Conservation (phyloP, 148 eudicot genomes). For the Vaccinium corymbosum region DNA sequence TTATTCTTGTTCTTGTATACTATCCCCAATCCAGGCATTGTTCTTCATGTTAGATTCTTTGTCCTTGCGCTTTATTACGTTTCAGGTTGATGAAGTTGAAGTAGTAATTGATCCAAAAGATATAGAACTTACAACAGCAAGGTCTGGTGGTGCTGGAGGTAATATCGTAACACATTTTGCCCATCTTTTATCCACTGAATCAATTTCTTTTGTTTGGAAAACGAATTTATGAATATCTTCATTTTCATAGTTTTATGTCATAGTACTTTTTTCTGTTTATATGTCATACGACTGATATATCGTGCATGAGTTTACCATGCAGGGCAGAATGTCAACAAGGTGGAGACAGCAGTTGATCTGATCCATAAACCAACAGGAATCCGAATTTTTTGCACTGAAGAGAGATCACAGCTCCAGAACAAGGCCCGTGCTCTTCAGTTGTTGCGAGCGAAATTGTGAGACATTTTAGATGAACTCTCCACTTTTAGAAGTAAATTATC, state of each 20-base stretch:
- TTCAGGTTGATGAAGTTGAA: conserved; percentile 96
- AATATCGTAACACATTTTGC: conserved; percentile 5
- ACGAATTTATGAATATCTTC: neutral
- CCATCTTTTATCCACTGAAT: neutral
- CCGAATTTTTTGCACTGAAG: conserved; percentile 96
- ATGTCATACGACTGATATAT: conserved; percentile 7
- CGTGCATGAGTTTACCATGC: conserved; percentile 31
- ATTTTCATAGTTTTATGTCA: neutral
- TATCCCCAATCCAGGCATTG: conserved; percentile 5
- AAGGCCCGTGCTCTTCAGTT: conserved; percentile 87
- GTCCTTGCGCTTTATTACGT: conserved; percentile 8
- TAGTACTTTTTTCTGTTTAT: neutral
- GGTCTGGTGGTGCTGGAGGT: conserved; percentile 99
- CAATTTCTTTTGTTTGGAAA: conserved; percentile 1
- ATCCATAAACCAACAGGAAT: conserved; percentile 98
- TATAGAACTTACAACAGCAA: conserved; percentile 92
- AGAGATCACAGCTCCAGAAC: conserved; percentile 85
- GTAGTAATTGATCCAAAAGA: conserved; percentile 97
- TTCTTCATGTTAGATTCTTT: neutral
- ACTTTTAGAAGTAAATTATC: neutral
- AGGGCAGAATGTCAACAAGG: conserved; percentile 99
- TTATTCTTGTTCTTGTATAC: neutral
- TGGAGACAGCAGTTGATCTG: conserved; percentile 96
- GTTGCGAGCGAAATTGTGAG: conserved; percentile 94
- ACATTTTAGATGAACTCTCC: conserved; percentile 8